These are phyloP conservation scores for Puccinia hordei DNA, from an alignment of 1,284 basidiomycete species.

Conservation along the genomic window DNA sequence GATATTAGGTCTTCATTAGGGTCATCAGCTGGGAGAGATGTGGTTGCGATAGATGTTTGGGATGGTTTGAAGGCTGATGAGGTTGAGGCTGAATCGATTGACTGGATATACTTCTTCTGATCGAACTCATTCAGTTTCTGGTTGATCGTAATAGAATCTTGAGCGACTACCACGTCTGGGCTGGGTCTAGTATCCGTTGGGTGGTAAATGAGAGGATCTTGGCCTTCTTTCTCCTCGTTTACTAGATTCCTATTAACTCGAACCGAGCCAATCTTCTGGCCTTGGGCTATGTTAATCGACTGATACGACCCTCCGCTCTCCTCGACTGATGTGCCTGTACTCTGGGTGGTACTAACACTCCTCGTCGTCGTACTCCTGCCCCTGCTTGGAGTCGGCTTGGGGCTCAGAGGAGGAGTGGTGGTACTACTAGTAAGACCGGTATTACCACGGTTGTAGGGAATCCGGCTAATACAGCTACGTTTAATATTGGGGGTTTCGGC, in stretches of 20 bases:
- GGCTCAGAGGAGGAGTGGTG: not conserved
- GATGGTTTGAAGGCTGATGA: not conserved
- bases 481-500: not conserved
- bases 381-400: not conserved
- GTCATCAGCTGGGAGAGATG: not conserved
- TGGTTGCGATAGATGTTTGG: not conserved
- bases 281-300: no score
- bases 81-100: not conserved
- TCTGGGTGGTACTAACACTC: not conserved
- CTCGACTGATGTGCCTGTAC: no score
- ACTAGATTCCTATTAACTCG: no score
- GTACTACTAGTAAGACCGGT: not conserved
- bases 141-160: not conserved
- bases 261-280: no score
- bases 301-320: no score
- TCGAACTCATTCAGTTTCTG: not conserved
- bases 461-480: not conserved
- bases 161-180: not conserved
- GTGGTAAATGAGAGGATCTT: no score
- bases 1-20: not conserved
- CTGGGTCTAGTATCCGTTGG: no score
- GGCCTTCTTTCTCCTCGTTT: no score
- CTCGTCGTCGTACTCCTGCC: not conserved
- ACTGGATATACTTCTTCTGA: not conserved
- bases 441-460: not conserved